These are phyloP conservation scores for Exophiala aquamarina DNA, from an alignment of 2,329 filamentous ascomycete species.

Conservation along the genomic window DNA sequence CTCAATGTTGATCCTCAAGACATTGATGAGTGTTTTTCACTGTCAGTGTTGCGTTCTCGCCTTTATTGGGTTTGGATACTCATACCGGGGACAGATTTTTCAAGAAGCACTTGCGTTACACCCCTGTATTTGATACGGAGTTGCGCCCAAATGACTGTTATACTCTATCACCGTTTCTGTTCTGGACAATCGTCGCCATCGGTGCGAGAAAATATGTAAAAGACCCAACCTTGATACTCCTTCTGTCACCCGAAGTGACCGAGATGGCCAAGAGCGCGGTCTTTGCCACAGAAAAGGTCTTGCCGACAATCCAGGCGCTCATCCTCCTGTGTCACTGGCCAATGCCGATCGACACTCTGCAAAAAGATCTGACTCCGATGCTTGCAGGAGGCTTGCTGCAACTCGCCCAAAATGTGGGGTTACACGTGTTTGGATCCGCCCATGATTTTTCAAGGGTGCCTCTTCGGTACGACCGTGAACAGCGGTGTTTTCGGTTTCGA, in stretches of 20 bases:
- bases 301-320: background rate
- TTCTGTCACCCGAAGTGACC: conserved; percentile 31
- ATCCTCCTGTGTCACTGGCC: conserved; percentile 1
- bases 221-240: conserved; percentile 55
- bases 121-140: conserved; percentile 59
- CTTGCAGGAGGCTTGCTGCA: conserved; percentile 1
- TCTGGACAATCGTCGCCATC: conserved; percentile 65
- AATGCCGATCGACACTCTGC: background rate
- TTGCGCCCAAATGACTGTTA: conserved; percentile 57
- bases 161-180: conserved; percentile 58
- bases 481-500: background rate
- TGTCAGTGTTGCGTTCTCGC: conserved; percentile 9
- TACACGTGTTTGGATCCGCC: conserved; percentile 1
- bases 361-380: conserved; percentile 3
- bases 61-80: background rate
- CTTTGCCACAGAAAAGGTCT: background rate
- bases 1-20: background rate
- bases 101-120: conserved; percentile 60
- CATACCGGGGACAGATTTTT: conserved; percentile 52
- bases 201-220: conserved; percentile 58
- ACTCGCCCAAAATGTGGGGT: background rate
- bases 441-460: conserved; percentile 2
- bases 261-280: conserved; percentile 2
- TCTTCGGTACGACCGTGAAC: background rate
- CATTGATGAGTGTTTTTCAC: conserved; percentile 7